Evolutionary conservation across 495 filamentous ascomycete species (phyloP).

Genomic region (Margaritispora aquatica): DNA sequence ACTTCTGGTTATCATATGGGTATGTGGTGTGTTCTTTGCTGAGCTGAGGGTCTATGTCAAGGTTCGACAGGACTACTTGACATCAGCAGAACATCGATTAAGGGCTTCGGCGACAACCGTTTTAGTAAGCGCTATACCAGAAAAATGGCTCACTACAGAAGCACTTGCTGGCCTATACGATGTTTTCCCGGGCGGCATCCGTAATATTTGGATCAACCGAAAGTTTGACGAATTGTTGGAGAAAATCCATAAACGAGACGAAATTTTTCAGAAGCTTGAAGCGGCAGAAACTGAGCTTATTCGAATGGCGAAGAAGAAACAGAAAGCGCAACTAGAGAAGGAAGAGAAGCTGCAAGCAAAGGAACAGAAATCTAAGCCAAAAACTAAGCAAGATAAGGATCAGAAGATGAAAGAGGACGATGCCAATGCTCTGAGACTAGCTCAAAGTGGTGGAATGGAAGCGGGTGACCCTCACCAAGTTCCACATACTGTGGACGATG

Average conservation of each 20-base stretch:
- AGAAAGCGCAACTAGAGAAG: constrained; percentile 57
- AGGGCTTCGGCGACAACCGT: constrained; percentile 96
- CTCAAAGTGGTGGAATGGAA: constrained; percentile 65
- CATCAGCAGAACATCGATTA: constrained; percentile 90
- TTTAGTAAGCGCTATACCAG: constrained; percentile 81
- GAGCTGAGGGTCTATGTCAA: constrained; percentile 91
- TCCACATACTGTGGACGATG: constrained; percentile 63
- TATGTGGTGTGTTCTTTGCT: constrained; percentile 81
- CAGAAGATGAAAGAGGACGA: constrained; percentile 44
- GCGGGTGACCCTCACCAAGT: constrained; percentile 80
- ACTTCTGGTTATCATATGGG: constrained; percentile 70
- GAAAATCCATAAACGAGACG: constrained; percentile 73
- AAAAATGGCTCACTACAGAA: constrained; percentile 78
- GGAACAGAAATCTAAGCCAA: constrained; percentile 34
- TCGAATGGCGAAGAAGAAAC: constrained; percentile 65
- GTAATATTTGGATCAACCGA: constrained; percentile 95
- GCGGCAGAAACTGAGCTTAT: constrained; percentile 81
- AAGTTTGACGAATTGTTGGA: constrained; percentile 82
- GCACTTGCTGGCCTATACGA: constrained; percentile 84
- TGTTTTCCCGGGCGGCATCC: constrained; percentile 91
- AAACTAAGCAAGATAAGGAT: constrained; percentile 40
- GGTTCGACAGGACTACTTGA: constrained; percentile 87
- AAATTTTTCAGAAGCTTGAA: constrained; percentile 69
- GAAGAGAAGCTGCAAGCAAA: constrained; percentile 59
- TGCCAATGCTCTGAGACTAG: constrained; percentile 52